Evolutionary conservation across 805 yeast species (phyloP), one percentile per base, ranked within the genome.

Genomic region (Yarrowia yakushimensis): DNA sequence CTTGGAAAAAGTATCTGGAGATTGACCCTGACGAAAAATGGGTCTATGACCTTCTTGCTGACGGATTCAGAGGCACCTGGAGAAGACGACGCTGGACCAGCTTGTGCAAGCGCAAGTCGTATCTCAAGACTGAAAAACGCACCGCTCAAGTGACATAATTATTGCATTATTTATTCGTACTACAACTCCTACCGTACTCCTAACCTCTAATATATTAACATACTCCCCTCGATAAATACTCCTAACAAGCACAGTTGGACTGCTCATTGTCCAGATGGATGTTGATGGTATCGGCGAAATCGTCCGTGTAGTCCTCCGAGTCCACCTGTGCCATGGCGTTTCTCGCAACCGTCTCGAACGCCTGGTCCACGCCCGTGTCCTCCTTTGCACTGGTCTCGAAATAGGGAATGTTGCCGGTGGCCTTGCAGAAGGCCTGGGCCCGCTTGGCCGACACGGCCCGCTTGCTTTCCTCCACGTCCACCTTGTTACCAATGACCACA

Each of bases 381-480:
- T 91, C 97, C 77, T 93, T 94, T 18, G 99, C 99, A 79, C 94
- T 86, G n/a, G 99, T 93, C 75, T 93, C 97, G 71, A 94, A 93
- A 65, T 92, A 85, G 3, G 99, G 98, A 65, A 91, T 79, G 66
- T 91, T 90, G 76, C 96, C 87, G 66, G 82, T 75, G 54, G 82
- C 80, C 63, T 80, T 82, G 62, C 87, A 84, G 73, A 82, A 80
- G 48, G 83, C 83, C 69, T 82, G 84, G 10, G 87, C 89, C 66
- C 81, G 78, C 70, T 83, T 83, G 36, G 79, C 68, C 71, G 84
- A 77, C 72, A 86, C 88, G 46, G 85, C 85, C 68, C 96, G 85
- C 76, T 91, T 90, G 67, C 86, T 81, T 69, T 93, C 98, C 71
- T 93, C 98, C 37, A 90, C 90, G 74, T 93, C 99, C 60, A 94